Evolutionary conservation across 768 basidiomycete genomes (phyloP), one percentile per base, ranked within the genome.

Genomic region (Pulveroboletus frians): DNA sequence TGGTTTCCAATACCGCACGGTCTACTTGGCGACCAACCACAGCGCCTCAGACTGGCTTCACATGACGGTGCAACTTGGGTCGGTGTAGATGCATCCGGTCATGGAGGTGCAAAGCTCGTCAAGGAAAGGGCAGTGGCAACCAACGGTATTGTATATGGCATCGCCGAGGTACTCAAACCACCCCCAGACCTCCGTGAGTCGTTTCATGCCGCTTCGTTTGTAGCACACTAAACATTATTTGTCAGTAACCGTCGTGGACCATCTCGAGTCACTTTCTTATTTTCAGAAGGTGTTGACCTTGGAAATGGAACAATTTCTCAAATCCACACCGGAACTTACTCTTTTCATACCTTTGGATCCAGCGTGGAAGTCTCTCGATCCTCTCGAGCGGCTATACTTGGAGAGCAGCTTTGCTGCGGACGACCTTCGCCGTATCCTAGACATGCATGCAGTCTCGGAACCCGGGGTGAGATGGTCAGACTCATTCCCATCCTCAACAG

Each of bases 1-100:
- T 95, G 92, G 90, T 75, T 95, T 64, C 92, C 92, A 5, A 60
- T 79, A 50, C 89, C 86, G 2, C 84, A 84, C 23, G 92, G 94
- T 21, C 77, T 88, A 7, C 77, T 99, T 9, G 89, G 87, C 11
- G 76, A 80, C 18, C 74, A 88, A 49, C 81, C 92, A 6, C 96
- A 99, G 72, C 78, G 85, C 48, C 69, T 99, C 46, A 76, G 93
- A 29, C 60, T 87, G 4, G 67, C 80, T 30, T 68, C 75, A 43
- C 71, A 75, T 52, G 77, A 77, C 34, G 70, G 72, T 15, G 65
- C 61, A n/a, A 55, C 71, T 1, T 76, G 75, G 69, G 79, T 89
- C 23, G 90, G 84, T 5, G 85, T 86, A 3, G 84, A 96, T 62
- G 78, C 82, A n/a, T 79, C 77, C 54, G 91, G 93, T 1, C 70